phyloP scores from a whole-genome alignment of 768 basidiomycete genomes.

The Multifurca ochricompacta region DNA sequence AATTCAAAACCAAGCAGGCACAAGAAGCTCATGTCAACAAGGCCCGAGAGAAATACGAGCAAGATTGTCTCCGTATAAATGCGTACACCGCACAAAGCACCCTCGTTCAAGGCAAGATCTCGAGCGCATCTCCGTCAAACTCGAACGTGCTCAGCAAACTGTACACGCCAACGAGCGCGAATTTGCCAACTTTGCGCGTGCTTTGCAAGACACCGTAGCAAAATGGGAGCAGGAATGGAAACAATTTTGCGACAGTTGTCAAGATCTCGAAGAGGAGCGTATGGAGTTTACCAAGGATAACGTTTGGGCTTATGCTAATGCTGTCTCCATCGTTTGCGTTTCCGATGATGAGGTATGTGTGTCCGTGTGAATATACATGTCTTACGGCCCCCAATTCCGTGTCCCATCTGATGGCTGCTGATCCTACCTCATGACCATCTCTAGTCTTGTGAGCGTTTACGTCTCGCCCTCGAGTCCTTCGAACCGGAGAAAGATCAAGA shows the following conservation, averaged over 20 bases:
- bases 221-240: conserved; percentile 97
- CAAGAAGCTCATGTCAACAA: conserved; percentile 83
- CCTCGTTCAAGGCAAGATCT: conserved; percentile 90
- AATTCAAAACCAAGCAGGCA: conserved; percentile 81
- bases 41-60: conserved; percentile 89
- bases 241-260: conserved; percentile 86
- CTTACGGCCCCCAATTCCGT: no score
- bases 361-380: conserved; percentile 5
- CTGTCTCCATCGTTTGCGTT: conserved; percentile 93
- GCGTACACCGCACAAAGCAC: conserved; percentile 88
- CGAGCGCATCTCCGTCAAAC: conserved; percentile 80
- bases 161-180: conserved; percentile 90
- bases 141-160: conserved; percentile 83
- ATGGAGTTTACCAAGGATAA: conserved; percentile 92
- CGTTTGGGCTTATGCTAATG: conserved; percentile 94
- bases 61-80: conserved; percentile 89
- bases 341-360: conserved; percentile 81
- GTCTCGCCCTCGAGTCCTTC: conserved; percentile 80
- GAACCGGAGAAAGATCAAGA: conserved; percentile 86
- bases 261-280: conserved; percentile 95
- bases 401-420: conserved; percentile 2
- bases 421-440: background rate
- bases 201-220: conserved; percentile 64
- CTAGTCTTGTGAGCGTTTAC: conserved; percentile 87
- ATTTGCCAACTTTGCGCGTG: conserved; percentile 78